Conservation (phyloP, 2,329 filamentous ascomycete species). For the Paramyrothecium roridum region DNA sequence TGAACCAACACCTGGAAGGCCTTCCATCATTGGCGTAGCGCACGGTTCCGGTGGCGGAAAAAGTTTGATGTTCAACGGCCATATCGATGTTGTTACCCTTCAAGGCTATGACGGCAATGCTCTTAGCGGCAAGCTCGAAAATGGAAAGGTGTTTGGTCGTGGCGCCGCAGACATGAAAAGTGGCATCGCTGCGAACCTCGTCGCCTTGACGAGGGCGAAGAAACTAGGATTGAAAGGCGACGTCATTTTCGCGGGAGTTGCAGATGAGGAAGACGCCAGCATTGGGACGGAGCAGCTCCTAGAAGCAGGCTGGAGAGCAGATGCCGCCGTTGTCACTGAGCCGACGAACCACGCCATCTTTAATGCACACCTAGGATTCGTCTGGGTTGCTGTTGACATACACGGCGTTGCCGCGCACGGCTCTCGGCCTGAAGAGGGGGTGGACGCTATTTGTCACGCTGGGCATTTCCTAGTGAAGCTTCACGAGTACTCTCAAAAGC, state of each 20-base stretch:
- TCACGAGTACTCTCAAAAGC: conserved; percentile 33
- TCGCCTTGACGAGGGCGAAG: conserved; percentile 35
- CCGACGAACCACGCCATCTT: conserved; percentile 40
- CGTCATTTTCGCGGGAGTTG: conserved; percentile 49
- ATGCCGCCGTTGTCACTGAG: conserved; percentile 48
- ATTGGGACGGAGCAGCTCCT: conserved; percentile 49
- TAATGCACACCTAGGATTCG: conserved; percentile 49
- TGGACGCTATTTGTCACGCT: conserved; percentile 47
- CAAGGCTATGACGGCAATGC: conserved; percentile 43
- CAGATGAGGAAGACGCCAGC: conserved; percentile 49
- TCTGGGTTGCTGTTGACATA: conserved; percentile 39
- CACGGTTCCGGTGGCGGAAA: conserved; percentile 44
- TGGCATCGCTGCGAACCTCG: conserved; percentile 44
- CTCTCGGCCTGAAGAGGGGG: conserved; percentile 37
- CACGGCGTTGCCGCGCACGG: conserved; percentile 39
- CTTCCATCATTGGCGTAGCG: conserved; percentile 46
- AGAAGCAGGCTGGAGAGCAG: conserved; percentile 48
- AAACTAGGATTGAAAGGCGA: conserved; percentile 39
- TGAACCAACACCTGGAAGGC: conserved; percentile 41
- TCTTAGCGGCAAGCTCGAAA: conserved; percentile 35
- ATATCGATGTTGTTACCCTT: conserved; percentile 49
- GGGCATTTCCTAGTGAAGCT: conserved; percentile 44
- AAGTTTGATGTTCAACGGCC: conserved; percentile 50
- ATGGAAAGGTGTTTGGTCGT: conserved; percentile 40
- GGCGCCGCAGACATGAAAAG: conserved; percentile 51